Base-by-base conservation (phyloP, 2,329 filamentous ascomycete species). In the Monosporascus ibericus region DNA sequence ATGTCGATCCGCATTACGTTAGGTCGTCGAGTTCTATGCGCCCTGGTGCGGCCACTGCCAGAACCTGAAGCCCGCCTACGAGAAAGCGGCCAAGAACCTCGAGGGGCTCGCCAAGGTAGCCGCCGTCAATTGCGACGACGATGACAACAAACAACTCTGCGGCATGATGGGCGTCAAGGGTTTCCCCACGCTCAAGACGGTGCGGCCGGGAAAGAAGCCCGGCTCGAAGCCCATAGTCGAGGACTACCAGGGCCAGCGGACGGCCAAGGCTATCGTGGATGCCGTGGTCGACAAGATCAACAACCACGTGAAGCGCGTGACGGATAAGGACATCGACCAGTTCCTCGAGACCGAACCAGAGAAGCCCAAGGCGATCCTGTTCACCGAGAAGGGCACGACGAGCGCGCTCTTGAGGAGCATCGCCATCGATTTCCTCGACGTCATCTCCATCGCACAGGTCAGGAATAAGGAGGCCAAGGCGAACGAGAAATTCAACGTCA, bases 31-130 rank as follows among this genome's bases (percentile, higher is more conserved):
- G 73, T 97, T 97, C 79, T 97, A 96, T 66, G 92, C 92, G 8
- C 92, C 92, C 24, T 97, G 92, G 92, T 97, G 94, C 65, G 94
- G 92, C 42, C 94, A 97, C 74, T 99, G 94, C 76, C 82, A 96
- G 73, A 96, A 88, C 73, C 86, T 99, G 65, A 92, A 96, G 74
- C 92, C 92, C 3, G 89, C 90, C 44, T 99, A 94, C 73, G 92
- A 97, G 71, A 96, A 96, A 72, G 92, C 86, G 2, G 94, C 94
- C 62, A 88, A 87, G 64, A 90, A 85, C 63, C 86, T 99, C 53
- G 82, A 87, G n/a, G 94, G 94, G 15, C 80, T 97, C 15, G 94
- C 91, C 63, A 95, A 96, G 65, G 92, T 99, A 42, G 94, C 90
- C 47, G 94, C 95, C 51, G 78, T 99, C 58, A 88, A 99, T 72